Percentiles rank a stretch among this genome's conserved stretches.
Conservation (phyloP, 306 rosid genomes). For the Quillaja saponaria region DNA sequence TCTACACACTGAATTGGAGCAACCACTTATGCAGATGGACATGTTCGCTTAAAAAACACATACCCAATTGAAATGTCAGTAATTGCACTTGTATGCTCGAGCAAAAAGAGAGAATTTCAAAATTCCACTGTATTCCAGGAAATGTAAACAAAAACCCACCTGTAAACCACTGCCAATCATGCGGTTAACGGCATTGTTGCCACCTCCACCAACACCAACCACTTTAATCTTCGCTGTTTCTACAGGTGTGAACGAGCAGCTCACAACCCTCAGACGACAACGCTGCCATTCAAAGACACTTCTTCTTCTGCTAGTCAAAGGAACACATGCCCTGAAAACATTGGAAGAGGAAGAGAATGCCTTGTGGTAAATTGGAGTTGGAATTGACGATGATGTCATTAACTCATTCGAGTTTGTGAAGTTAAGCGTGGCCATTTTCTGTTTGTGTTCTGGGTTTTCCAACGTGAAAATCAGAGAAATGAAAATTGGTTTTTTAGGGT, state of each 20-base stretch:
- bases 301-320: slow-evolving; percentile 36
- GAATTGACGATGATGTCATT: slow-evolving; percentile 42
- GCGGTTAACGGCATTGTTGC: slow-evolving; percentile 93
- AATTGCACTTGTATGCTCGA: too few relatives aligned
- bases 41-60: slow-evolving; percentile 14
- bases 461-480: background rate
- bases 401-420: slow-evolving; percentile 51
- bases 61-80: background rate
- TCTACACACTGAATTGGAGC: background rate
- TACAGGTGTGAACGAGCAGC: slow-evolving; percentile 56
- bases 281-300: slow-evolving; percentile 23
- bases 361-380: slow-evolving; percentile 33
- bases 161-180: slow-evolving; percentile 91
- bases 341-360: slow-evolving; percentile 32
- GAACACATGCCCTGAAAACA: slow-evolving; percentile 21
- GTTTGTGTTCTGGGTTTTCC: background rate
- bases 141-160: slow-evolving; percentile 40
- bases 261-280: slow-evolving; percentile 33
- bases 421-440: slow-evolving; percentile 51
- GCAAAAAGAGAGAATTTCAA: background rate
- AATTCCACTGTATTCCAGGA: slow-evolving; percentile 3
- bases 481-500: slow-evolving; percentile 36
- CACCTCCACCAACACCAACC: slow-evolving; percentile 93
- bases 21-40: slow-evolving; percentile 3
- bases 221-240: slow-evolving; percentile 92